Conservation (phyloP, 495 filamentous ascomycete genomes). For the Sporormia fimetaria region DNA sequence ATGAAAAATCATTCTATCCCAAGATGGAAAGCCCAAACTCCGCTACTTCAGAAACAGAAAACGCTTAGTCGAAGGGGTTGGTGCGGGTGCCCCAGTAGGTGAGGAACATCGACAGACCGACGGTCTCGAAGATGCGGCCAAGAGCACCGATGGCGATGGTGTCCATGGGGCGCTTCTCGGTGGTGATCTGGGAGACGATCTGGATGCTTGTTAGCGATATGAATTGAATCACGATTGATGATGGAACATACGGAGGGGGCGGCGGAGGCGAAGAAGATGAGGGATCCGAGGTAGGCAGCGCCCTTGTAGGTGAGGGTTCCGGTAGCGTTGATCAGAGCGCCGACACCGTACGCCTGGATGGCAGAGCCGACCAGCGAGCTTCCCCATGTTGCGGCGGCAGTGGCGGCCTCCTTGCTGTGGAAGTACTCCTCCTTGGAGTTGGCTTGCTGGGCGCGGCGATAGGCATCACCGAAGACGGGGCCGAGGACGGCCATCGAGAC, state of each 20-base stretch:
- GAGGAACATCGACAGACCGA: constrained; percentile 81
- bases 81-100: constrained; percentile 96
- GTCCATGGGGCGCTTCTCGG: constrained; percentile 84
- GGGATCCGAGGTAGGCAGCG: constrained; percentile 78
- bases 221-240: neutral
- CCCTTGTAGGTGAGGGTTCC: constrained; percentile 93
- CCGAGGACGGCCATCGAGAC: constrained; percentile 68
- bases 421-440: constrained; percentile 95
- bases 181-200: constrained; percentile 76
- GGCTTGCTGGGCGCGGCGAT: constrained; percentile 79
- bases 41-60: neutral
- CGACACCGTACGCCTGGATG: constrained; percentile 87
- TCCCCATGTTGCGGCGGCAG: constrained; percentile 81
- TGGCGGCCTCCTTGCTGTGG: constrained; percentile 80
- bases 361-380: constrained; percentile 80
- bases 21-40: constrained; percentile 8
- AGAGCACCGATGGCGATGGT: constrained; percentile 75
- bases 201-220: constrained; percentile 28
- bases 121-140: constrained; percentile 79
- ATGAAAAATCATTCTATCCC: constrained; percentile 12
- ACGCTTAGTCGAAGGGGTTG: constrained; percentile 46
- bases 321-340: constrained; percentile 88
- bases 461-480: constrained; percentile 89
- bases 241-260: constrained; percentile 71
- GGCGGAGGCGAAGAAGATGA: constrained; percentile 84